phyloP scores from a whole-genome alignment of 257 asterid species.

The Ilex aquifolium region DNA sequence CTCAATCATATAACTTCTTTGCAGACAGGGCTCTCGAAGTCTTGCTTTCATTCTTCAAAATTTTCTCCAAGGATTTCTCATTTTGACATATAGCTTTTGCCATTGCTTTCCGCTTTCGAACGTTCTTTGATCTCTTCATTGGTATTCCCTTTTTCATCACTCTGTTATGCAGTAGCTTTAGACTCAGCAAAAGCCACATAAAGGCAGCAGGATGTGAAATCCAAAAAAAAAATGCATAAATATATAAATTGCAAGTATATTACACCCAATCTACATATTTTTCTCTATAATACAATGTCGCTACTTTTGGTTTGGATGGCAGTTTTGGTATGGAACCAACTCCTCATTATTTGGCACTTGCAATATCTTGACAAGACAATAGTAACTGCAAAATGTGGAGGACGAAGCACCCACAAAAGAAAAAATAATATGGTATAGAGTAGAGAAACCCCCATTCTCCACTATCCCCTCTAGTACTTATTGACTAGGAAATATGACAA shows the following conservation, averaged over 20 bases:
- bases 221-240: not conserved
- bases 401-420: too few relatives aligned
- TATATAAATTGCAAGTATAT: not conserved
- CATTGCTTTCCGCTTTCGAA: constrained; percentile 58
- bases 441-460: too few relatives aligned
- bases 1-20: constrained; percentile 52
- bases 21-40: constrained; percentile 43
- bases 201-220: not conserved
- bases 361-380: too few relatives aligned
- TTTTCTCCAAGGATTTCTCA: constrained; percentile 43
- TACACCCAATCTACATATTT: not conserved
- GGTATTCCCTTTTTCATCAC: constrained; percentile 42
- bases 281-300: too few relatives aligned
- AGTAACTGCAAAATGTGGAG: too few relatives aligned
- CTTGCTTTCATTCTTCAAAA: constrained; percentile 50
- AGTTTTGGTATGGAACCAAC: too few relatives aligned
- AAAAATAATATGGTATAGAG: too few relatives aligned
- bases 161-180: constrained; percentile 27
- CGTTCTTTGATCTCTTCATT: constrained; percentile 67
- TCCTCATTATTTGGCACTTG: too few relatives aligned
- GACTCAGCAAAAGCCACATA: not conserved
- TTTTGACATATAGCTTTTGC: constrained; percentile 52
- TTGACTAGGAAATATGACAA: too few relatives aligned
- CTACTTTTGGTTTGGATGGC: too few relatives aligned
- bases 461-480: too few relatives aligned